A percentile compares a stretch with the other conserved stretches of the same genome.
Conservation (phyloP, 495 filamentous ascomycete genomes). For the Geopyxis carbonaria region DNA sequence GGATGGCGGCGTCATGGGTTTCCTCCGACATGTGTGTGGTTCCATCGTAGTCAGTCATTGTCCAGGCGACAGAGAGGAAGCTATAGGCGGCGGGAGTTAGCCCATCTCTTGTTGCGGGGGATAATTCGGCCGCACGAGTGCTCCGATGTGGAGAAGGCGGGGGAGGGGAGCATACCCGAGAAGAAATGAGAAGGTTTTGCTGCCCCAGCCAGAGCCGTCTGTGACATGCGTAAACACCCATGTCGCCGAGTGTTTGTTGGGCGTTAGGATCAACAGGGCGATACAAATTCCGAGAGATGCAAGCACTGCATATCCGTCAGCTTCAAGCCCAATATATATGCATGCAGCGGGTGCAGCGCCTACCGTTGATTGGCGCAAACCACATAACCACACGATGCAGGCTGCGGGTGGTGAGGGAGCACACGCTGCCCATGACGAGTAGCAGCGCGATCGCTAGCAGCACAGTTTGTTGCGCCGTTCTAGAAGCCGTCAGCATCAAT, state of each 20-base stretch:
- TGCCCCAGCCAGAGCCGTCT: slow-evolving; percentile 51
- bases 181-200: slow-evolving; percentile 45
- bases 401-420: slow-evolving; percentile 46
- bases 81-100: slow-evolving; percentile 5
- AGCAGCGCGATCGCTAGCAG: slow-evolving; percentile 42
- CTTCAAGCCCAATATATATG: not conserved
- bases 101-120: too few relatives aligned
- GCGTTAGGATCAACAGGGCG: slow-evolving; percentile 42
- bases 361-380: slow-evolving; percentile 60
- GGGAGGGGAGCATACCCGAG: slow-evolving; percentile 28
- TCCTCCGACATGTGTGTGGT: slow-evolving; percentile 65
- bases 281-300: slow-evolving; percentile 46
- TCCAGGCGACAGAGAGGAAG: slow-evolving; percentile 58
- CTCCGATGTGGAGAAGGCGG: too few relatives aligned
- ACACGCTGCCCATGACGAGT: slow-evolving; percentile 42
- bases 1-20: slow-evolving; percentile 50
- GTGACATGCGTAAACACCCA: slow-evolving; percentile 53
- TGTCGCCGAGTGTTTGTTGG: slow-evolving; percentile 43
- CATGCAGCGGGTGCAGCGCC: slow-evolving; percentile 6
- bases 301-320: slow-evolving; percentile 26
- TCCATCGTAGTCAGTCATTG: slow-evolving; percentile 61
- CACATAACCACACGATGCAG: slow-evolving; percentile 48
- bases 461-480: slow-evolving; percentile 46
- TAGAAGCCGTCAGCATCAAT: slow-evolving; percentile 20
- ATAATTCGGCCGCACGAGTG: too few relatives aligned